A percentile compares a stretch with the other conserved stretches of the same genome.
Evolutionary conservation across 176 grass and related monocot species (phyloP).

Genomic region (Pontederia paniculata): DNA sequence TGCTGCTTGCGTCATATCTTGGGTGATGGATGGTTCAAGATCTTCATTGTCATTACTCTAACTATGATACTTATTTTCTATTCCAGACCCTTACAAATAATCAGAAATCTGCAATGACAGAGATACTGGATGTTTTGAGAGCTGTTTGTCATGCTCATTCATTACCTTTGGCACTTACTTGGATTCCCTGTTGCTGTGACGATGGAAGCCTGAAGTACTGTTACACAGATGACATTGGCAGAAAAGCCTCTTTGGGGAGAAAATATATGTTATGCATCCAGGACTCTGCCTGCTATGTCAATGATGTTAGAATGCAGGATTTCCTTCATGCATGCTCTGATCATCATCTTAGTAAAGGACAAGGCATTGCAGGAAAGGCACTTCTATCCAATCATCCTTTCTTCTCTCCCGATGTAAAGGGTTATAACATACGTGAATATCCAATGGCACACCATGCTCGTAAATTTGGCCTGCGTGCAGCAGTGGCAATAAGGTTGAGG

Average conservation of each 20-base stretch:
- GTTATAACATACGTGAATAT: constrained; percentile 28
- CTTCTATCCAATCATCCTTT: constrained; percentile 38
- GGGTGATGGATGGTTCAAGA: background rate
- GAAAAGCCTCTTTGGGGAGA: background rate
- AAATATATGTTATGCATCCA: constrained; percentile 4
- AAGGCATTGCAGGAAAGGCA: constrained; percentile 59
- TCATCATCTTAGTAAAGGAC: constrained; percentile 30
- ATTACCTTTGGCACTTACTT: constrained; percentile 25
- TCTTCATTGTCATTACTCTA: background rate
- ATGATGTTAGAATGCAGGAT: constrained; percentile 29
- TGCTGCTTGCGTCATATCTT: background rate
- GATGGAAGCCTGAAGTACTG: background rate
- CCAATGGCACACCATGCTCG: constrained; percentile 58
- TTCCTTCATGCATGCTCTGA: constrained; percentile 42
- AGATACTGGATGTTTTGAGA: constrained; percentile 24
- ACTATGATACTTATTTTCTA: background rate
- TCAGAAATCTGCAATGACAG: constrained; percentile 17
- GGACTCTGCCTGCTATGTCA: constrained; percentile 36
- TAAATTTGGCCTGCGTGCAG: constrained; percentile 41
- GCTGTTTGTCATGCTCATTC: constrained; percentile 20
- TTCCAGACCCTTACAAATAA: constrained; percentile 20
- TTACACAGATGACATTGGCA: background rate
- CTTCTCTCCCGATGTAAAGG: constrained; percentile 48
- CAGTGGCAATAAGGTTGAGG: constrained; percentile 41
- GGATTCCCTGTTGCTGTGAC: constrained; percentile 12